phyloP scores from a whole-genome alignment of 2,329 filamentous ascomycete genomes.

The Cytospora mali region DNA sequence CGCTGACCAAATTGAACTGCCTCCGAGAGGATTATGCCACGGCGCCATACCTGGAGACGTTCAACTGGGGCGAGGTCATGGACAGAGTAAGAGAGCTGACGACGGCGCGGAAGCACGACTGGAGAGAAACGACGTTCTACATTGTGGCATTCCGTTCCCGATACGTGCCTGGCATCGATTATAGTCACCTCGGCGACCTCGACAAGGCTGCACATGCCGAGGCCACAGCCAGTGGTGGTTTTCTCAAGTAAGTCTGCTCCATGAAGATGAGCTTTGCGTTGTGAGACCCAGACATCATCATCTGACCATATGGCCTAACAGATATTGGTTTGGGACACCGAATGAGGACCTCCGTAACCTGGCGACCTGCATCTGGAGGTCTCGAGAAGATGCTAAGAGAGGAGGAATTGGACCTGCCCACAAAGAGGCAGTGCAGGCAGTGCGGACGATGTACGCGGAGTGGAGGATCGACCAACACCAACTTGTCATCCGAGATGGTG shows the following conservation, averaged over 20 bases:
- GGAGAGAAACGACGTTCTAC: conserved; percentile 71
- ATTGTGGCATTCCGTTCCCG: conserved; percentile 81
- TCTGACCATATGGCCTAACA: conserved; percentile 35
- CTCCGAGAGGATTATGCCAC: conserved; percentile 74
- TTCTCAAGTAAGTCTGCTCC: conserved; percentile 66
- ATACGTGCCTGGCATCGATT: conserved; percentile 68
- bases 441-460: conserved; percentile 64
- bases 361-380: conserved; percentile 75
- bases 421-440: conserved; percentile 66
- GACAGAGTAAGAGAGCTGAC: conserved; percentile 57
- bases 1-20: conserved; percentile 66
- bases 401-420: conserved; percentile 64
- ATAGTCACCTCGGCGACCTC: conserved; percentile 68
- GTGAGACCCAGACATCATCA: not conserved
- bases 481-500: conserved; percentile 66
- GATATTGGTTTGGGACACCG: conserved; percentile 85
- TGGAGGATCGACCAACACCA: conserved; percentile 72
- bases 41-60: conserved; percentile 69
- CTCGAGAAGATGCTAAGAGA: conserved; percentile 59
- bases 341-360: conserved; percentile 74
- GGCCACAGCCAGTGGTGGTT: conserved; percentile 75
- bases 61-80: conserved; percentile 75
- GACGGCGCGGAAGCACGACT: conserved; percentile 50
- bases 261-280: conserved; percentile 17
- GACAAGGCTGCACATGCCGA: conserved; percentile 81